Evolutionary conservation across 1,139 yeast species (phyloP).

Genomic region (Scheffersomyces insectosa): DNA sequence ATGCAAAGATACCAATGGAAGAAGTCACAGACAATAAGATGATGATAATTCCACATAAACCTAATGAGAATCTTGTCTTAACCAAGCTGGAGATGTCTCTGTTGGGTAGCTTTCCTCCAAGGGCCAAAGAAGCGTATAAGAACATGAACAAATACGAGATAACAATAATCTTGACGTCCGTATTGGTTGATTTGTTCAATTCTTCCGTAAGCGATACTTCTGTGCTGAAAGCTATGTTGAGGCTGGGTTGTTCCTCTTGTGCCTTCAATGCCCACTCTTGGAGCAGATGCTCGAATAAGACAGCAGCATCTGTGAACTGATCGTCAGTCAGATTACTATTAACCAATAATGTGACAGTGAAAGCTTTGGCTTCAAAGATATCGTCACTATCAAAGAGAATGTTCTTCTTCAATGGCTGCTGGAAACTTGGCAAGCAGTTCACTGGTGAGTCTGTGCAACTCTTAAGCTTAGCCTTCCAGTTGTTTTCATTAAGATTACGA

Average conservation of each 20-base stretch:
- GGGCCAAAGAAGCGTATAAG: slow-evolving; percentile 79
- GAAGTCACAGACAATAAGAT: slow-evolving; percentile 78
- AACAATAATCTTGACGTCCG: slow-evolving; percentile 70
- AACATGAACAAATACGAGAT: slow-evolving; percentile 89
- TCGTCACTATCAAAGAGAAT: slow-evolving; percentile 58
- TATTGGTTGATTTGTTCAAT: slow-evolving; percentile 75
- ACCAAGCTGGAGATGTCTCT: slow-evolving; percentile 36
- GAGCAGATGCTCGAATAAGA: slow-evolving; percentile 64
- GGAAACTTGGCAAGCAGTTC: slow-evolving; percentile 84
- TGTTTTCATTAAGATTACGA: slow-evolving; percentile 43
- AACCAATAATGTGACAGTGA: slow-evolving; percentile 71
- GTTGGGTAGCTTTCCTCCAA: slow-evolving; percentile 56
- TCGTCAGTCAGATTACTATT: slow-evolving; percentile 44
- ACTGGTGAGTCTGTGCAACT: slow-evolving; percentile 81
- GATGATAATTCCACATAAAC: slow-evolving; percentile 77
- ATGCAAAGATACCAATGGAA: slow-evolving; percentile 79
- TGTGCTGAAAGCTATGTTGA: slow-evolving; percentile 73
- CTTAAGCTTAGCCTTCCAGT: slow-evolving; percentile 57
- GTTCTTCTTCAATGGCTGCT: slow-evolving; percentile 80
- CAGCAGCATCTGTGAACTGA: slow-evolving; percentile 43
- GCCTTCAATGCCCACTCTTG: slow-evolving; percentile 57
- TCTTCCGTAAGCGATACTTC: slow-evolving; percentile 85
- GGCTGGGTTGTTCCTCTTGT: slow-evolving; percentile 45
- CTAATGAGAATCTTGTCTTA: slow-evolving; percentile 70
- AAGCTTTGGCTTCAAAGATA: slow-evolving; percentile 63